These are phyloP conservation scores for Metarhizium sp. DNA, from an alignment of 2,329 filamentous ascomycete genomes.

Conservation along the genomic window DNA sequence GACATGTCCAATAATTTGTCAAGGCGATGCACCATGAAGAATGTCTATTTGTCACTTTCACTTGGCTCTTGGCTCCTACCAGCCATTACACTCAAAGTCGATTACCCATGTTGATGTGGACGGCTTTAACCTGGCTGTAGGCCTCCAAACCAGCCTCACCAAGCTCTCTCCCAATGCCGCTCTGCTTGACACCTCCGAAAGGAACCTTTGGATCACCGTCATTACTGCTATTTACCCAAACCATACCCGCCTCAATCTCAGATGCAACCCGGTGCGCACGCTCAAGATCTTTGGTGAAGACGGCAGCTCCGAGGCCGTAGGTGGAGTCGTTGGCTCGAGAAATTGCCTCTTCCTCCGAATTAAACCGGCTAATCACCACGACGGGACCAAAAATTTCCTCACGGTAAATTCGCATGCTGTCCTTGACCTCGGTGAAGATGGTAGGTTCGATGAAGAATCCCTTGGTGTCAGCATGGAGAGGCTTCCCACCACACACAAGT, in stretches of 20 bases:
- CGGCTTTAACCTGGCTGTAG: slow-evolving; percentile 6
- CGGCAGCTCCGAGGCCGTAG: slow-evolving; percentile 69
- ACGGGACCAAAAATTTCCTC: slow-evolving; percentile 85
- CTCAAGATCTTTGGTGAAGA: slow-evolving; percentile 70
- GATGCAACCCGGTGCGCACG: slow-evolving; percentile 69
- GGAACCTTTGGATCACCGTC: slow-evolving; percentile 1
- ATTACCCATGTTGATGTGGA: slow-evolving; percentile 5
- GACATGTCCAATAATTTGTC: background rate
- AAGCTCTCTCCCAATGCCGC: slow-evolving; percentile 4
- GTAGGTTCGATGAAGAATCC: slow-evolving; percentile 38
- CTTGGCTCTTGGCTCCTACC: background rate
- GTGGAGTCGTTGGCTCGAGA: slow-evolving; percentile 58
- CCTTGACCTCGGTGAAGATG: slow-evolving; percentile 31
- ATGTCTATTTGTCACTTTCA: background rate
- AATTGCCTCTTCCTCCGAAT: slow-evolving; percentile 65
- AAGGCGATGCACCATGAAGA: background rate
- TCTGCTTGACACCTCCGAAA: slow-evolving; percentile 5
- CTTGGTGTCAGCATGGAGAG: slow-evolving; percentile 45
- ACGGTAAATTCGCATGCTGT: slow-evolving; percentile 45
- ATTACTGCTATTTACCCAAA: slow-evolving; percentile 32
- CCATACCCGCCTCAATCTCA: slow-evolving; percentile 55
- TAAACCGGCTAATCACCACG: slow-evolving; percentile 71
- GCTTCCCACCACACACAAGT: slow-evolving; percentile 42
- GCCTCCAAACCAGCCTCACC: slow-evolving; percentile 6
- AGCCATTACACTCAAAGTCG: background rate